Evolutionary conservation across 1,284 basidiomycete species (phyloP), one percentile per base, ranked within the genome.

Genomic region (Leccinum subspadiceum): DNA sequence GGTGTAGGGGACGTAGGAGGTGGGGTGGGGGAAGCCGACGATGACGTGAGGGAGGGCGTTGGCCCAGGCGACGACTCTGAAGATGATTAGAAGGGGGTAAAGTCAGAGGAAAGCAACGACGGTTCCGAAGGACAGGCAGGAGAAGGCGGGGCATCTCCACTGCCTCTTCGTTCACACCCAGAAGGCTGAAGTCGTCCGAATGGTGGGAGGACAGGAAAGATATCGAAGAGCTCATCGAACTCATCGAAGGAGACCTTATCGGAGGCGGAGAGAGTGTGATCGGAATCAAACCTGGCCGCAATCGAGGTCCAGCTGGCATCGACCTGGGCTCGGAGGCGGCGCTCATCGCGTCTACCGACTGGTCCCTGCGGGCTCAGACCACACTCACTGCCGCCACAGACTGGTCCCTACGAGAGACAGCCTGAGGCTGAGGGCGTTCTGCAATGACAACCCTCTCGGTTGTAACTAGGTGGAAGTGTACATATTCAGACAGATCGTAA

Each of bases 191-290:
- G 65, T 90, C 89, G 60, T 92, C 89, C 0, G 89, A 91, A 64
- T 91, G 86, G 64, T 88, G 86, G 9, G 90, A 91, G 1, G 87
- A 88, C 57, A 91, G 66, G 70, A 83, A 91, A 0, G 87, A 89
- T 33, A 80, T 70, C 29, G 77, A 79, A 55, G 82, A 84, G n/a
- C 76, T 78, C 46, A 71, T 56, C 12, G 82, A 81, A 62, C 82
- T 83, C 1, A 82, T 76, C 2, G 83, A 80, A 26, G 79, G 76
- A 39, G 79, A 75, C 17, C 76, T 71, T 50, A 64, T 54, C 5
- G 76, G 77, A 8, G 80, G 80, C 3, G 80, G 81, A 6, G 79
- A 73, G 54, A 83, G 62, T 54, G 35, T 41, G 52, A 65, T 66
- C 58, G 65, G 69, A 59, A 62, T 58, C 54, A 66, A 62, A 59